Evolutionary conservation across 352 stramenopile species (phyloP).

Genomic region (Pythium sp.): DNA sequence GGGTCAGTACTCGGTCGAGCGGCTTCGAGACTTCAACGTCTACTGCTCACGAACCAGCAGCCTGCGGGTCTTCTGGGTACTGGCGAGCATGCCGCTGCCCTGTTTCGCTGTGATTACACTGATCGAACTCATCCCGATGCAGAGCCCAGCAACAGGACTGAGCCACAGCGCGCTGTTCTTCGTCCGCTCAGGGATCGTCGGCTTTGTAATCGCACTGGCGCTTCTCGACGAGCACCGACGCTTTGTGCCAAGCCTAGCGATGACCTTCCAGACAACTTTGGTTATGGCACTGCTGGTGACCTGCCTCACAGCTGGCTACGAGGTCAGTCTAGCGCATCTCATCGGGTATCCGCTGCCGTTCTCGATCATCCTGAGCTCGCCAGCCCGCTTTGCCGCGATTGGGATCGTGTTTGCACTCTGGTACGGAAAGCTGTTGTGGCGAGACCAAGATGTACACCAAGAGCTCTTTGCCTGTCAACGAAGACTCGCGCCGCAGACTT

Average conservation of each 20-base stretch:
- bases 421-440: background rate
- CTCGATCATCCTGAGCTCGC: constrained; percentile 17
- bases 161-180: constrained; percentile 21
- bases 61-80: background rate
- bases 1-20: constrained; percentile 20
- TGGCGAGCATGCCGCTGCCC: constrained; percentile 14
- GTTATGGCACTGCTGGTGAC: constrained; percentile 17
- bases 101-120: constrained; percentile 14
- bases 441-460: background rate
- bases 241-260: constrained; percentile 17
- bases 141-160: constrained; percentile 13
- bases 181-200: constrained; percentile 19
- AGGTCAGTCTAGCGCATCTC: constrained; percentile 11
- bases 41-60: constrained; percentile 4
- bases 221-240: constrained; percentile 24
- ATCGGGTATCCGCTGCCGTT: constrained; percentile 34
- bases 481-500: constrained; percentile 11
- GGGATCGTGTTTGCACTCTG: background rate
- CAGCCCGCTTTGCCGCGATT: background rate
- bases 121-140: constrained; percentile 25
- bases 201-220: constrained; percentile 15
- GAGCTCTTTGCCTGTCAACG: constrained; percentile 11
- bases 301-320: constrained; percentile 5
- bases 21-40: background rate
- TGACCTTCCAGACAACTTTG: constrained; percentile 4